Percentiles rank a stretch among this genome's conserved stretches.
Evolutionary conservation across 768 basidiomycete genomes (phyloP).

Genomic region (Suillus americanus): DNA sequence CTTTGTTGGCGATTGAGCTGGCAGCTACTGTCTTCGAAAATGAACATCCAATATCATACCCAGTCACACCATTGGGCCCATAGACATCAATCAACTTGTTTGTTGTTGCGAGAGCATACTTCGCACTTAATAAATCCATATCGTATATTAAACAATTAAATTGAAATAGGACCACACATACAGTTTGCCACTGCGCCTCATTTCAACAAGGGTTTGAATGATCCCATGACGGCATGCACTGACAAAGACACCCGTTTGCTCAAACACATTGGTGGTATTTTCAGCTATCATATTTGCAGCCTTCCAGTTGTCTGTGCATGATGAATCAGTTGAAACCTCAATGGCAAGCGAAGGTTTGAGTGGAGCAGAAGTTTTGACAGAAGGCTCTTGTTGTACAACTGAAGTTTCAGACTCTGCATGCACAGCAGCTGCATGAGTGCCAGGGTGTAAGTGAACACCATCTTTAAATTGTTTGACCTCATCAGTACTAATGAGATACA

Average conservation of each 20-base stretch:
- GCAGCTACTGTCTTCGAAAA: too few relatives aligned
- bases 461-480: constrained; percentile 29
- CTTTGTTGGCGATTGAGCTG: too few relatives aligned
- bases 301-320: constrained; percentile 34
- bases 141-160: not conserved
- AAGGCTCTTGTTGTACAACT: too few relatives aligned
- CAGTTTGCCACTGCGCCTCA: constrained; percentile 38
- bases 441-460: constrained; percentile 3
- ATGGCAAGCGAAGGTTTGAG: too few relatives aligned
- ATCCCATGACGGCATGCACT: constrained; percentile 35
- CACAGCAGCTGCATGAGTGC: not conserved
- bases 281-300: constrained; percentile 21
- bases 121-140: not conserved
- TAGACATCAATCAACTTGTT: too few relatives aligned
- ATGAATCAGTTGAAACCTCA: not conserved
- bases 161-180: constrained; percentile 19
- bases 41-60: too few relatives aligned
- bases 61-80: too few relatives aligned
- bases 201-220: constrained; percentile 27
- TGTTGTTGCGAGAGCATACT: not conserved
- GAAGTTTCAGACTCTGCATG: too few relatives aligned
- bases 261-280: constrained; percentile 32
- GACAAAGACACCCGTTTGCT: constrained; percentile 39
- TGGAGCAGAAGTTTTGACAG: too few relatives aligned
- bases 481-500: constrained; percentile 24